Evolutionary conservation across 2,329 filamentous ascomycete genomes (phyloP).

Genomic region (Orbilia blumenaviensis): DNA sequence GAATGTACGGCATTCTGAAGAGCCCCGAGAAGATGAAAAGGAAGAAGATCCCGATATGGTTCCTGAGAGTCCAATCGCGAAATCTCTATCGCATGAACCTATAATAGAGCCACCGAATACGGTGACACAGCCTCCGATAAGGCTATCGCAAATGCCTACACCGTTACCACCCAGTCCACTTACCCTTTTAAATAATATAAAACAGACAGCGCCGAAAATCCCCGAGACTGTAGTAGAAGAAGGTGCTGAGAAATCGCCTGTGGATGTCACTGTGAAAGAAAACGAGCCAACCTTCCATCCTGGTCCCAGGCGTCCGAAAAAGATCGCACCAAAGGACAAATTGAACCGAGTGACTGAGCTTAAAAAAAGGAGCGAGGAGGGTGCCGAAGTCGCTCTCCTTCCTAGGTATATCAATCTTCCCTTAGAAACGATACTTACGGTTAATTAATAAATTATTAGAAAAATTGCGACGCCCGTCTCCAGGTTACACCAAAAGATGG

Average conservation of each 20-base stretch:
- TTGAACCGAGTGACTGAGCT: not conserved
- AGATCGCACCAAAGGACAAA: constrained; percentile 10
- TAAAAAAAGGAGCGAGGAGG: constrained; percentile 26
- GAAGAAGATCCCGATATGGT: not conserved
- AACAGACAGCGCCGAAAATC: constrained; percentile 37
- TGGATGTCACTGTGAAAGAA: constrained; percentile 25
- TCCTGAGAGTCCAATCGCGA: not conserved
- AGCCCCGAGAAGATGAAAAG: not conserved
- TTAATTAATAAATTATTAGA: not conserved
- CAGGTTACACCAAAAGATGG: constrained; percentile 38
- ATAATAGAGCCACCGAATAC: not conserved
- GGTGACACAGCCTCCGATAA: constrained; percentile 12
- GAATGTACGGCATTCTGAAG: not conserved
- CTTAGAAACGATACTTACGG: not conserved
- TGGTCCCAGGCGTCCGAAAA: constrained; percentile 30
- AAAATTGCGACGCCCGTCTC: constrained; percentile 50
- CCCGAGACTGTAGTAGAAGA: constrained; percentile 44
- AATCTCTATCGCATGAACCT: not conserved
- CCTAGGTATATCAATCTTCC: constrained; percentile 2
- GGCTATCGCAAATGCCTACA: constrained; percentile 45
- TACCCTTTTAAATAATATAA: constrained; percentile 19
- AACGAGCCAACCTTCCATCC: constrained; percentile 35
- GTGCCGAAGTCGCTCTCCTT: constrained; percentile 2
- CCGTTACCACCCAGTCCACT: constrained; percentile 48
- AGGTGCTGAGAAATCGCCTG: not conserved